Evolutionary conservation across 352 stramenopile species (phyloP).

Genomic region (Globisporangium camurandrum): DNA sequence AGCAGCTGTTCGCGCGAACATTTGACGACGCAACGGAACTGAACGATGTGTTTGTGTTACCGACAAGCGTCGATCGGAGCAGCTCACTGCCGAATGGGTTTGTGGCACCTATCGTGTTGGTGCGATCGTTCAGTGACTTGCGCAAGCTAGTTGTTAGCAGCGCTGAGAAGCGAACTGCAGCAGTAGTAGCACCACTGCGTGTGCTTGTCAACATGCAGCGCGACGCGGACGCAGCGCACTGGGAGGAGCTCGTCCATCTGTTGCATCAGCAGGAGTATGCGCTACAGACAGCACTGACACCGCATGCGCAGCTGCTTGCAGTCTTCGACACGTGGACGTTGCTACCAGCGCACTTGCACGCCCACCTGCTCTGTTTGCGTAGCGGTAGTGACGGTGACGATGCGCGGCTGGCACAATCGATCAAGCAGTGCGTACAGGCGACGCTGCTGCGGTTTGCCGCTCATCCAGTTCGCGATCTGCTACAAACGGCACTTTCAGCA

Average conservation of each 20-base stretch:
- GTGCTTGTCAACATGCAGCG: conserved; percentile 37
- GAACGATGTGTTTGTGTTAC: conserved; percentile 5
- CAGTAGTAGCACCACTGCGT: conserved; percentile 28
- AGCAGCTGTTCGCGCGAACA: conserved; percentile 7
- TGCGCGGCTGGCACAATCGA: neutral
- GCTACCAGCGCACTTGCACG: conserved; percentile 21
- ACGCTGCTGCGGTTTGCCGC: conserved; percentile 32
- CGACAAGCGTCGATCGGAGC: conserved; percentile 7
- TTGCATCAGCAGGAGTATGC: conserved; percentile 12
- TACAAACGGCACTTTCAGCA: conserved; percentile 9
- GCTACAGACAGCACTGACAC: neutral
- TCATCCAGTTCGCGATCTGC: conserved; percentile 11
- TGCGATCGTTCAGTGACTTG: conserved; percentile 21
- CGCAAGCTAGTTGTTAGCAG: conserved; percentile 23
- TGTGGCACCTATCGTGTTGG: conserved; percentile 18
- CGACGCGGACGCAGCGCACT: conserved; percentile 8
- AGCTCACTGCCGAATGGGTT: neutral
- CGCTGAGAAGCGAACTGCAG: conserved; percentile 20
- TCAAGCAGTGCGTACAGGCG: conserved; percentile 33
- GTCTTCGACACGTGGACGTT: conserved; percentile 11
- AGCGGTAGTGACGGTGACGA: conserved; percentile 5
- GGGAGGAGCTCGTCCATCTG: conserved; percentile 45
- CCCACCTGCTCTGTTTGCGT: conserved; percentile 23
- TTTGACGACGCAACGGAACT: conserved; percentile 4
- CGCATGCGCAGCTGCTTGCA: conserved; percentile 18